Evolutionary conservation across 1,284 basidiomycete genomes (phyloP).

Genomic region (Quambalaria eucalypti): DNA sequence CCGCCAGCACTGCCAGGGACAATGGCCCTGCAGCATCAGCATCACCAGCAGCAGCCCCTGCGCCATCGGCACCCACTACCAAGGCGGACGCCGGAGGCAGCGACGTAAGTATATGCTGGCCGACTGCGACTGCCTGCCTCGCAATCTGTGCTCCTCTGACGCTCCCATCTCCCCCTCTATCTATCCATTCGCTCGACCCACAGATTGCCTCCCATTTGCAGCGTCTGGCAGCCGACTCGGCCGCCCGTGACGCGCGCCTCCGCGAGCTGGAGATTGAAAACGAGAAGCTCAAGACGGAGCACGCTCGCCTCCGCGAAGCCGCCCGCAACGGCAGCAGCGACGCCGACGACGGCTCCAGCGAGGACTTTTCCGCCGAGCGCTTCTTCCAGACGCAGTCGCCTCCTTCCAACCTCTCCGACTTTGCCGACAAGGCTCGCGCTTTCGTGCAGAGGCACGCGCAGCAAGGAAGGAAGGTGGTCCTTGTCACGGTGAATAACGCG

Average conservation of each 20-base stretch:
- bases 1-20: neutral
- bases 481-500: conserved; percentile 70
- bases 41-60: neutral
- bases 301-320: conserved; percentile 3
- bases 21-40: conserved; percentile 2
- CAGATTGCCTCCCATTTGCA: neutral
- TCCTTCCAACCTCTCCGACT: conserved; percentile 18
- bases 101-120: conserved; percentile 3
- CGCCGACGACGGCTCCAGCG: neutral
- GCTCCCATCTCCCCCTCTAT: no score
- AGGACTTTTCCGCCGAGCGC: conserved; percentile 13
- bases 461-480: conserved; percentile 66
- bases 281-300: conserved; percentile 28
- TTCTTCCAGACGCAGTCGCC: conserved; percentile 33
- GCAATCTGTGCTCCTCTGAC: no score
- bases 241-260: conserved; percentile 24
- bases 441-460: conserved; percentile 66
- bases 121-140: conserved; percentile 2
- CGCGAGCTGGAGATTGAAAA: conserved; percentile 39
- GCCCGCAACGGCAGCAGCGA: neutral
- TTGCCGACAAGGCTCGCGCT: conserved; percentile 11
- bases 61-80: conserved; percentile 1
- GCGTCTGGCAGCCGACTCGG: neutral
- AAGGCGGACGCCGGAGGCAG: neutral
- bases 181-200: neutral